phyloP scores from a whole-genome alignment of 257 asterid genomes.

The Fraxinus quadrangulata region DNA sequence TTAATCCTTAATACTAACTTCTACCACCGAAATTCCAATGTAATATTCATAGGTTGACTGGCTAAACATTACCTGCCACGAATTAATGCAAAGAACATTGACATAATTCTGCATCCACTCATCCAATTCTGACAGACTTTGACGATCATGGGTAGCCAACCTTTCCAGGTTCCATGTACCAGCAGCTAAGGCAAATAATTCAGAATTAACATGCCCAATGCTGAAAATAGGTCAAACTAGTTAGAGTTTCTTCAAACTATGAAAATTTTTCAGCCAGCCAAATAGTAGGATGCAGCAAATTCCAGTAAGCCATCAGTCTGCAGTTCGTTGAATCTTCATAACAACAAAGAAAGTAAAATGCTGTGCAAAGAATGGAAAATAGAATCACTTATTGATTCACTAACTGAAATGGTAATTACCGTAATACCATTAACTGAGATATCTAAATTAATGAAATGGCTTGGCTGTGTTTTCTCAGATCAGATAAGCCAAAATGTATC shows the following conservation, averaged over 20 bases:
- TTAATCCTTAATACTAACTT: not conserved
- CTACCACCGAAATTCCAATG: not conserved
- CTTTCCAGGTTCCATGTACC: constrained; percentile 51
- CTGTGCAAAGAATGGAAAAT: constrained; percentile 16
- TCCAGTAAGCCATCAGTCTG: constrained; percentile 20
- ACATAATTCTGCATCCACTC: constrained; percentile 70
- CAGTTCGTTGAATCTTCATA: constrained; percentile 1
- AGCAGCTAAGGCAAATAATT: constrained; percentile 74
- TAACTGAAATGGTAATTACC: not conserved
- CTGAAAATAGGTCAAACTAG: constrained; percentile 49
- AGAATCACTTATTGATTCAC: not conserved
- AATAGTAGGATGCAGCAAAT: not conserved
- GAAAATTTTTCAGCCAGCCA: constrained; percentile 9
- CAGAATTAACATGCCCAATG: constrained; percentile 86
- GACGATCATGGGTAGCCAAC: constrained; percentile 32
- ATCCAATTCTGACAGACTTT: constrained; percentile 42
- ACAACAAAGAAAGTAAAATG: constrained; percentile 15
- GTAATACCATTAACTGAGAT: not conserved
- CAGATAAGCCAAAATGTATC: constrained; percentile 10
- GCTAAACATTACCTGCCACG: constrained; percentile 81
- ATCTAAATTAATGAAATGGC: not conserved
- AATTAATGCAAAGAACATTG: constrained; percentile 86
- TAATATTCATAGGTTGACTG: not conserved
- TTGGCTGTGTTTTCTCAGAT: not conserved
- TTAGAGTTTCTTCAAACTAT: constrained; percentile 20